Percentiles rank a stretch among this genome's conserved stretches.
These are phyloP conservation scores for Talaromyces stipitatus DNA, from an alignment of 495 filamentous ascomycete species.

Conservation along the genomic window DNA sequence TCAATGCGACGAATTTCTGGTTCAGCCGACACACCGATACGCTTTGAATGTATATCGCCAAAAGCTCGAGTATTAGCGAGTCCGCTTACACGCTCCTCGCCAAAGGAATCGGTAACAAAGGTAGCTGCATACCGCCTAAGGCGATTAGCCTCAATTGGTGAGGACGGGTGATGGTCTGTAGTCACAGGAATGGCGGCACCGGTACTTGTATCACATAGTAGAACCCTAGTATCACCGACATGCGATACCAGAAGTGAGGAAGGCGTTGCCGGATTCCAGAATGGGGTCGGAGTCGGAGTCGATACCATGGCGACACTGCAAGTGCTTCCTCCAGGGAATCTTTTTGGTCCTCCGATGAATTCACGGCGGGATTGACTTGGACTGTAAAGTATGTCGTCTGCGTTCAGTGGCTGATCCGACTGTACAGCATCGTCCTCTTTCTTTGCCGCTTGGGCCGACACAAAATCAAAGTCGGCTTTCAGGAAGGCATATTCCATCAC, in stretches of 20 bases:
- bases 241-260: slow-evolving; percentile 82
- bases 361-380: slow-evolving; percentile 49
- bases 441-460: slow-evolving; percentile 73
- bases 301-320: slow-evolving; percentile 84
- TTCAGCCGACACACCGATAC: slow-evolving; percentile 87
- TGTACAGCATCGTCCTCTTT: slow-evolving; percentile 59
- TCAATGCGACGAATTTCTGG: slow-evolving; percentile 74
- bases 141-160: slow-evolving; percentile 71
- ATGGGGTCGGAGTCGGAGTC: slow-evolving; percentile 82
- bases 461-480: slow-evolving; percentile 85
- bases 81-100: slow-evolving; percentile 90
- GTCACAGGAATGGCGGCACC: slow-evolving; percentile 76
- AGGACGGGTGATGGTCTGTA: slow-evolving; percentile 82
- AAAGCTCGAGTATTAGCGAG: slow-evolving; percentile 92
- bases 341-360: slow-evolving; percentile 58
- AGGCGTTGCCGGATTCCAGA: slow-evolving; percentile 84
- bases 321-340: slow-evolving; percentile 88
- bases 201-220: slow-evolving; percentile 74
- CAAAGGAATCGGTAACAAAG: slow-evolving; percentile 92
- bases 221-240: slow-evolving; percentile 84
- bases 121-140: slow-evolving; percentile 78
- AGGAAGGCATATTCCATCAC: slow-evolving; percentile 82
- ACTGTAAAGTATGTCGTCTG: slow-evolving; percentile 67
- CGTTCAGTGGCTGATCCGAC: slow-evolving; percentile 69
- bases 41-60: slow-evolving; percentile 84